Evolutionary conservation across 2,329 filamentous ascomycete genomes (phyloP), one percentile per base, ranked within the genome.

Genomic region (Ramularia collo-cygni): DNA sequence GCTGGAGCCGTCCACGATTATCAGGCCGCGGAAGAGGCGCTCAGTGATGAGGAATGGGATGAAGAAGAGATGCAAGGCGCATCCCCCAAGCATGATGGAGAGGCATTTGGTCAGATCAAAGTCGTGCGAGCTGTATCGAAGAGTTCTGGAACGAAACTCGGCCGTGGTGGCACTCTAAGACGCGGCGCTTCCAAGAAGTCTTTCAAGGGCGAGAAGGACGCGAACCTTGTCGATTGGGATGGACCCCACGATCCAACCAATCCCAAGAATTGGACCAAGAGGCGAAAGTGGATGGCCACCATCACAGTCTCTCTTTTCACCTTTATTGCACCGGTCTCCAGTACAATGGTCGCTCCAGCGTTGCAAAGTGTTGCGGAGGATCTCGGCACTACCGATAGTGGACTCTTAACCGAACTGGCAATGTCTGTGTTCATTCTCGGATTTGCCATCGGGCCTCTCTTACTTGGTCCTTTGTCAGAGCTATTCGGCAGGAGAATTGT

Each of bases 231-330:
- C 1, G 64, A 62, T 1, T 72, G 68, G 68, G 68, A 70, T 40
- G 61, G 62, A 2, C 58, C 64, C 4, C 57, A 68, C 19, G 69
- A 72, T 43, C 65, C 64, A 8, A 56, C 55, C 16, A 71, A 72
- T 36, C 69, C 69, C 1, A 68, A 69, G 46, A 70, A 70, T 40
- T 70, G 67, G 67, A 51, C 55, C 2, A 61, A 60, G 42, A 58
- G 56, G 38, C 54, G 60, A 19, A 69, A 69, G 51, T 70, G 68
- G 68, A 53, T 62, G 15, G 64, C 63, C 1, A 69, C 66, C 0
- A 47, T 68, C 28, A 63, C 69, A 19, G 64, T 69, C 2, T 64
- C 62, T 2, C 52, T 59, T 19, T 63, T 64, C 44, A 63, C 60
- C 10, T 64, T 64, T 53, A 64, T 64, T 31, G 60, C 60, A 2